Base-by-base conservation (phyloP, 441 rosid species). In the Erodium trifolium region DNA sequence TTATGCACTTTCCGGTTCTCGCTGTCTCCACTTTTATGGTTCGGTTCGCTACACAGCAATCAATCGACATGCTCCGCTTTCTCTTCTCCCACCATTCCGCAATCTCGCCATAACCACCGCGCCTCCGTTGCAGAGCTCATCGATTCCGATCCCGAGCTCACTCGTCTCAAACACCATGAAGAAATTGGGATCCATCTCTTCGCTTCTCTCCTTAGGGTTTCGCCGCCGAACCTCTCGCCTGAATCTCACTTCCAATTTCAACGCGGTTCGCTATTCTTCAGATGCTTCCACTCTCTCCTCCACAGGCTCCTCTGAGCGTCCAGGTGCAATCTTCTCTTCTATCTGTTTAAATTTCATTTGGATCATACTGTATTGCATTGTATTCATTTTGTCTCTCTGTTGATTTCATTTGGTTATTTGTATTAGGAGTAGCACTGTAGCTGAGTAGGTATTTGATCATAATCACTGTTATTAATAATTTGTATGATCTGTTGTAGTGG, bases 181-280 rank as follows among this genome's bases (percentile, higher is more conserved):
- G 71, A 79, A 67, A 41, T 2, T 79, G 47, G 76, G 69, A 2
- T 79, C 82, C 76, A 78, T 85, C 72, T 77, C 79, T 72, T 76
- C 77, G 39, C 70, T 73, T 64, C 3, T 70, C 55, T 75, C 79
- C 70, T 34, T 73, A 37, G 73, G 71, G 43, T 19, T 79, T 57
- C 53, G 41, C 57, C 73, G 29, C 67, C 67, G 67, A 71, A 65
- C 51, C 67, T 74, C 75, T 53, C 23, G 63, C 63, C 29, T 17
- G 3, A 66, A 64, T 69, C 63, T 67, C 45, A 64, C 51, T 45
- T 10, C 51, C 51, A 45, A 53, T 67, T 27, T 69, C 76, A 67
- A 62, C 73, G 76, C 71, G 18, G 78, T 73, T 74, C 81, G 84
- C 59, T 74, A 71, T 76, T 80, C 60, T 75, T 81, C 82, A 14